Base-by-base conservation (phyloP, 2,329 filamentous ascomycete genomes). In the Penicillium hordei region DNA sequence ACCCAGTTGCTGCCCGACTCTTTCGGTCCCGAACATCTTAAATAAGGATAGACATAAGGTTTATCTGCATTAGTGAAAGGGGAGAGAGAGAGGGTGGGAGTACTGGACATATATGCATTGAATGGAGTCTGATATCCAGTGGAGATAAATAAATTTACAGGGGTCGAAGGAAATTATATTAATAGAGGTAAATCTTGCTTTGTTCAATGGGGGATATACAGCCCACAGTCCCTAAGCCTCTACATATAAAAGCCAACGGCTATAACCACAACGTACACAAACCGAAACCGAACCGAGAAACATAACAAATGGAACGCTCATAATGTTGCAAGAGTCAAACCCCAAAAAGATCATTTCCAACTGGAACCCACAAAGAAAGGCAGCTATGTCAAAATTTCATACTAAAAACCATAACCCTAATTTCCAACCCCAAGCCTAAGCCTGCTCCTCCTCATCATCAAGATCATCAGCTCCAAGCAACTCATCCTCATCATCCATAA, bases 401-500 rank as follows among this genome's bases (percentile, higher is more conserved):
- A 46, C 40, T 21, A 25, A 10, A 38, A 36, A 8, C 15, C 19
- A 15, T 27, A 36, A 7, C 23, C 31, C 9, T 43, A 21, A 33
- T 19, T 8, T 9, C 4, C 27, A 34, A 48, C 5, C 25, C 27
- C 19, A 25, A 17, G 29, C 36, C 57, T 67, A 76, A 44, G 69
- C 69, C 55, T 36, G 45, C 8, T 78, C 76, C 52, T 78, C 89
- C 60, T 97, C 93, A 64, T 97, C 93, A 65, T 97, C 93, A 65
- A 91, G 92, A 59, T 96, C 93, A 65, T 97, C 93, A 0, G 68
- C 68, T 1, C 94, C 94, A 36, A 99, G 78, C 65, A 99, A 79
- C 79, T 97, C 93, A 48, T 93, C 93, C 73, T 97, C 94, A 71
- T 97, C 94, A 50, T 94, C 90, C 68, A 96, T 92, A 51, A 96